phyloP scores from a whole-genome alignment of 257 asterid genomes.

The Penstemon barbatus region DNA sequence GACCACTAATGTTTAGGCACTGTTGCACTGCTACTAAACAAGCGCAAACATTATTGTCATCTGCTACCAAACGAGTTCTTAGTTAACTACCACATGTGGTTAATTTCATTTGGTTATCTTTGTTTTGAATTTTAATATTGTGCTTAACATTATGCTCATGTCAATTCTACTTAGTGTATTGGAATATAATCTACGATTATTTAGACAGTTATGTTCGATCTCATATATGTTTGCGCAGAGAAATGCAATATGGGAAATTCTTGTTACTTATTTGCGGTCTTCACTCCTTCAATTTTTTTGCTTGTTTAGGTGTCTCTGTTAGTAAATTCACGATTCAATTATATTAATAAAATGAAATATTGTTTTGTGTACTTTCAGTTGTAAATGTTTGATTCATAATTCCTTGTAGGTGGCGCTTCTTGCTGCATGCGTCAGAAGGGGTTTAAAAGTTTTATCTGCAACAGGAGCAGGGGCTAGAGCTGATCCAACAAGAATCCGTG shows the following conservation, averaged over 20 bases:
- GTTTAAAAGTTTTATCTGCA: slow-evolving; percentile 89
- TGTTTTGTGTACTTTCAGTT: slow-evolving; percentile 1
- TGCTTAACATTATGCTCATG: neutral
- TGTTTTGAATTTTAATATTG: neutral
- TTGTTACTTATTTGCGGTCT: neutral
- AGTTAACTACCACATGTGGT: neutral
- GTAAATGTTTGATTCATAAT: slow-evolving; percentile 26
- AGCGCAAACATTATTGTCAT: no score
- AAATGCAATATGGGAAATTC: slow-evolving; percentile 10
- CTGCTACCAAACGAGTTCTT: neutral
- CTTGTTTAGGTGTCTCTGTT: slow-evolving; percentile 8
- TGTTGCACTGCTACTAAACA: no score
- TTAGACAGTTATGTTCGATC: neutral
- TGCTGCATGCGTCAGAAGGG: slow-evolving; percentile 89
- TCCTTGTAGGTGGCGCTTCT: slow-evolving; percentile 83
- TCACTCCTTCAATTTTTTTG: neutral
- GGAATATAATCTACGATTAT: slow-evolving; percentile 5
- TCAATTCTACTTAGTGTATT: neutral
- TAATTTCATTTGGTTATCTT: slow-evolving; percentile 5
- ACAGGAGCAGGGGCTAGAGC: slow-evolving; percentile 99
- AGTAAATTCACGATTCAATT: slow-evolving; percentile 14
- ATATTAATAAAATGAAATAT: neutral
- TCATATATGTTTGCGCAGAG: neutral
- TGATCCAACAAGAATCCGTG: slow-evolving; percentile 95
- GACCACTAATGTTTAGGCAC: no score